Percentiles rank a stretch among this genome's conserved stretches.
Conservation (phyloP, 768 basidiomycete genomes). For the Leccinum barrowsii region DNA sequence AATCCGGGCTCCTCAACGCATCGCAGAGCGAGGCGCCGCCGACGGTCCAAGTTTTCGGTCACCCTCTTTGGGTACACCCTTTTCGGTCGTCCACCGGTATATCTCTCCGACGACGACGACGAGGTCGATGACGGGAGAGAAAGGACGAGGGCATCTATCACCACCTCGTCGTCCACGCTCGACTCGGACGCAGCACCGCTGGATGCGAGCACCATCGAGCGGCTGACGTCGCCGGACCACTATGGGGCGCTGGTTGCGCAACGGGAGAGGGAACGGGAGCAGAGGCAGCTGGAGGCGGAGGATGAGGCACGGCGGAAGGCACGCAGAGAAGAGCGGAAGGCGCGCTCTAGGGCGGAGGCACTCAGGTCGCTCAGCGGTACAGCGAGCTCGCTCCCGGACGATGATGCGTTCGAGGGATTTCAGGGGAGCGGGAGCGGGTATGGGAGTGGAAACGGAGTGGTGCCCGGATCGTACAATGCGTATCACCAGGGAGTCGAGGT, state of each 20-base stretch:
- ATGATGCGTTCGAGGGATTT: slow-evolving; percentile 59
- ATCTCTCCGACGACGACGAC: slow-evolving; percentile 53
- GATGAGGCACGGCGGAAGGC: slow-evolving; percentile 41
- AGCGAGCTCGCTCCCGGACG: slow-evolving; percentile 12
- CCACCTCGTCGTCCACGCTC: slow-evolving; percentile 42
- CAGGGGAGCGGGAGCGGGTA: slow-evolving; percentile 44
- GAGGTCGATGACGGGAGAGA: slow-evolving; percentile 16
- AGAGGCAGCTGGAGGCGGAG: slow-evolving; percentile 28
- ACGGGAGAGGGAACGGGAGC: slow-evolving; percentile 28
- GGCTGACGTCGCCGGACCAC: slow-evolving; percentile 43
- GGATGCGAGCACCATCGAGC: slow-evolving; percentile 53
- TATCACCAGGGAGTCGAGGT: neutral
- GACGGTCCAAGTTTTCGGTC: slow-evolving; percentile 37
- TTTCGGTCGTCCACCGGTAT: slow-evolving; percentile 62
- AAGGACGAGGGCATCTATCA: slow-evolving; percentile 25
- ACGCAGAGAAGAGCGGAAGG: slow-evolving; percentile 44
- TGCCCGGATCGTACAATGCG: neutral
- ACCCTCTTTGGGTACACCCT: slow-evolving; percentile 64
- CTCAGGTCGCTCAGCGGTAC: slow-evolving; percentile 34
- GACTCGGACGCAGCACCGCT: slow-evolving; percentile 72
- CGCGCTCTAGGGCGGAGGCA: slow-evolving; percentile 34
- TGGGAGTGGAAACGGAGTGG: slow-evolving; percentile 15
- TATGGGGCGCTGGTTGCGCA: slow-evolving; percentile 26
- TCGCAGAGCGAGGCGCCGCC: slow-evolving; percentile 33
- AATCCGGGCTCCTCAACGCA: slow-evolving; percentile 41